Evolutionary conservation across 495 filamentous ascomycete species (phyloP), one percentile per base, ranked within the genome.

Genomic region (Bryoglossum gracile): DNA sequence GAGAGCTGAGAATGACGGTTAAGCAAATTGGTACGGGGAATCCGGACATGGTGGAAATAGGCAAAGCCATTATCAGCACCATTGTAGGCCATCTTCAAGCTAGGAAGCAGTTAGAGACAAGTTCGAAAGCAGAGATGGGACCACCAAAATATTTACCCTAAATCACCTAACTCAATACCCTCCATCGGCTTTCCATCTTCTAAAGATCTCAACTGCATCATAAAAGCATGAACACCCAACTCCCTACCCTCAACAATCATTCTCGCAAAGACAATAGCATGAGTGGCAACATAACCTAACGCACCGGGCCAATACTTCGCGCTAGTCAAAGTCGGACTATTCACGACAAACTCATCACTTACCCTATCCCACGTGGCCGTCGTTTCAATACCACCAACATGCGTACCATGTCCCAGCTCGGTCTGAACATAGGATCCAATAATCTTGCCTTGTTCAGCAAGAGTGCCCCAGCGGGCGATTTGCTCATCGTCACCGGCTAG

Each of bases 261-360:
- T 1, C 47, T 37, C 3, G 63, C 63, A 22, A 64, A 50, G 10
- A 64, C 47, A 41, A 66, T 39, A 3, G 42, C 23, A 46, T 62
- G 63, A 17, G 61, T 62, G 30, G 55, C 28, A 1, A 76, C 74
- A 19, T 74, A 64, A 19, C 83, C 83, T 6, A 85, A 65, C 8
- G 76, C 77, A 0, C 83, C 83, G 50, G 83, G 81, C 83, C 83
- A 86, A 77, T 78, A 87, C 57, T 87, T 87, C 30, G 75, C 77
- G 11, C 40, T 26, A 17, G 23, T 46, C 2, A 46, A n/a, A 13
- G 38, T 46, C 0, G 83, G 83, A 0, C 78, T 79, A 54, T 82
- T 71, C 40, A 87, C 73, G 38, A 68, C 76, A 61, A 86, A 86
- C 10, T 77, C 81, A 61, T 82, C 76, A 46, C 78, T 73, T 8